Evolutionary conservation across 163 green algal species (phyloP).

Genomic region (Volvox carteri): DNA sequence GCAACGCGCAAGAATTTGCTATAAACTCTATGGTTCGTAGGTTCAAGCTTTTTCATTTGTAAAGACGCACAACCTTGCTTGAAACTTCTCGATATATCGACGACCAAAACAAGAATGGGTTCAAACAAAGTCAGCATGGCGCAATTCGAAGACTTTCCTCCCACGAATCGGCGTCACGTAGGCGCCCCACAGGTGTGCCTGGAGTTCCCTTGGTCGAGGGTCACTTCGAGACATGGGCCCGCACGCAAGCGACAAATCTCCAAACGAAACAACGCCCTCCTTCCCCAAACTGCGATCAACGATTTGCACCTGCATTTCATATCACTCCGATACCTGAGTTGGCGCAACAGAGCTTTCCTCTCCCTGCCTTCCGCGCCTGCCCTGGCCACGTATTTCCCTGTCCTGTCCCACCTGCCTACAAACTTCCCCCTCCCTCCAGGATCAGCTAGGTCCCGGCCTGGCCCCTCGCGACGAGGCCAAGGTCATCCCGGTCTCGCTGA

Average conservation of each 20-base stretch:
- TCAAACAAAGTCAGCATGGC: conserved; percentile 14
- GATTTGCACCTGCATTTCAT: no score
- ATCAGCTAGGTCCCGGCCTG: conserved; percentile 25
- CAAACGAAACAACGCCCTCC: no score
- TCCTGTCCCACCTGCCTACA: no score
- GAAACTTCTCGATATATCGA: background rate
- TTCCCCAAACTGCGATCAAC: no score
- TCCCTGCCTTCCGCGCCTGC: no score
- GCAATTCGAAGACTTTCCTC: conserved; percentile 44
- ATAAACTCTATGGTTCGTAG: no score
- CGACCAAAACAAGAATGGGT: background rate
- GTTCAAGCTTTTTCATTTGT: background rate
- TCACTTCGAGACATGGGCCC: background rate
- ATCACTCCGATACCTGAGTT: no score
- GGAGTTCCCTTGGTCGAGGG: background rate
- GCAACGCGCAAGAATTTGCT: no score
- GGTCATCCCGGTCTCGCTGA: background rate
- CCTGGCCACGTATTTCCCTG: no score
- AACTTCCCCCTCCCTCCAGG: no score
- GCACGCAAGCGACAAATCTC: background rate
- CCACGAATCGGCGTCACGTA: background rate
- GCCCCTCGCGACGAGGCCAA: background rate
- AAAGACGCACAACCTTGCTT: background rate
- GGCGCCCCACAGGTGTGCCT: background rate
- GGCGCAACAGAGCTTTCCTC: no score